Evolutionary conservation across 2,329 filamentous ascomycete genomes (phyloP), one percentile per base, ranked within the genome.

Genomic region (Sodiomyces alkalinus): DNA sequence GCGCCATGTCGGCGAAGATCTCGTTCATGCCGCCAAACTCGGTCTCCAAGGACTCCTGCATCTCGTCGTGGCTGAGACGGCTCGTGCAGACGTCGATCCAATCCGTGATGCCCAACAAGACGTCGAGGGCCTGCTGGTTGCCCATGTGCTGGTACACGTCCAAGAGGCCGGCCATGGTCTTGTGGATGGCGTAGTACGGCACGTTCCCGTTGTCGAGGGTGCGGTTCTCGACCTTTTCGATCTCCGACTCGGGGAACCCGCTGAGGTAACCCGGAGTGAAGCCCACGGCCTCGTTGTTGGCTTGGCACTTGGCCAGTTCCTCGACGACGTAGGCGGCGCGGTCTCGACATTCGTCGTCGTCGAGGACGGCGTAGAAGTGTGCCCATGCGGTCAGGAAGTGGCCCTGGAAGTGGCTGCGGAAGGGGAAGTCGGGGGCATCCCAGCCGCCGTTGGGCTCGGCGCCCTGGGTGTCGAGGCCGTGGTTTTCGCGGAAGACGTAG

Each of bases 11-110:
- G 1, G 62, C 52, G 5, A 68, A 38, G 4, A 65, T 49, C 15
- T 65, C 63, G 37, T 62, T 63, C 60, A 67, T 67, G 18, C 62
- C 63, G 7, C 63, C 63, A 22, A 60, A 65, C 37, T 67, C 63
- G 1, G 59, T 64, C 5, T 49, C 40, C 35, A 68, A 37, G 42
- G 66, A 49, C 3, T 30, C 39, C 29, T 68, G 63, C 61, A 66
- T 63, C 39, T 62, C 48, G 7, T 27, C 34, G 15, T 53, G 51
- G 35, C 44, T 57, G 10, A 67, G 39, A 21, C 49, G 48, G 10
- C 40, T 38, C 1, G 62, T 68, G 4, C 62, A 55, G 2, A 42
- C 34, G 24, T 67, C 58, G 2, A 66, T 62, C 63, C 63, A 67
- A 0, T 44, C 46, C 1, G 58, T 59, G 9, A 67, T 33, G 0